Base-by-base conservation (phyloP, 768 basidiomycete species). In the Hericium coralloides region DNA sequence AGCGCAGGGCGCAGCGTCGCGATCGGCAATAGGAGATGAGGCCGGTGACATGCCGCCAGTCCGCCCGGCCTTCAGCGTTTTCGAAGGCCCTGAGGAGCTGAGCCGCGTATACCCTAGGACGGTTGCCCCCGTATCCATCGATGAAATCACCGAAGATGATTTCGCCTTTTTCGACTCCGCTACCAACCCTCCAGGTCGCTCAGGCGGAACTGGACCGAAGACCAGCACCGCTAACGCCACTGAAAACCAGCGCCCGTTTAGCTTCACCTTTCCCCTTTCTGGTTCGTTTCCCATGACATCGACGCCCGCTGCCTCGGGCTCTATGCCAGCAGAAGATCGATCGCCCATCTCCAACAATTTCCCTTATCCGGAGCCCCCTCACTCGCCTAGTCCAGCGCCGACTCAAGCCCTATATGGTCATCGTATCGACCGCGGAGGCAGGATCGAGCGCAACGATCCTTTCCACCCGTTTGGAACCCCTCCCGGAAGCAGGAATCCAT, bases 161-260 rank as follows among this genome's bases (percentile, higher is more conserved):
- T 62, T 64, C 31, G 61, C 59, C 41, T 62, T 59, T 51, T 64
- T 64, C 57, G 61, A 62, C 38, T 56, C 59, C 26, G 59, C 59
- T 22, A 52, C 56, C 31, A 56, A 45, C 31, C 59, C 59, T 38
- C 10, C 31, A 31, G 31, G 8, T 31, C 61, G 56, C 12, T 23
- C 15, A 12, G 38, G 20, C 52, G 52, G 52, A 25, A 36, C 38
- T 8, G 62, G 53, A 31, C 47, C 61, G 6, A 54, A 51, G 36
- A 31, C 52, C 7, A 49, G 49, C 48, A 37, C 59, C 12, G 52
- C 52, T 4, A 49, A 45, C 14, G 47, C 56, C 38, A 38, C 8
- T n/a, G 60, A 59, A 48, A 59, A 51, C 23, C 62, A 56, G 20
- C 60, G 54, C 12, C 60, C 62, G 8, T 63, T 62, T 56, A 47